Base-by-base conservation (phyloP, 2,329 filamentous ascomycete species). In the Cercospora sojina region DNA sequence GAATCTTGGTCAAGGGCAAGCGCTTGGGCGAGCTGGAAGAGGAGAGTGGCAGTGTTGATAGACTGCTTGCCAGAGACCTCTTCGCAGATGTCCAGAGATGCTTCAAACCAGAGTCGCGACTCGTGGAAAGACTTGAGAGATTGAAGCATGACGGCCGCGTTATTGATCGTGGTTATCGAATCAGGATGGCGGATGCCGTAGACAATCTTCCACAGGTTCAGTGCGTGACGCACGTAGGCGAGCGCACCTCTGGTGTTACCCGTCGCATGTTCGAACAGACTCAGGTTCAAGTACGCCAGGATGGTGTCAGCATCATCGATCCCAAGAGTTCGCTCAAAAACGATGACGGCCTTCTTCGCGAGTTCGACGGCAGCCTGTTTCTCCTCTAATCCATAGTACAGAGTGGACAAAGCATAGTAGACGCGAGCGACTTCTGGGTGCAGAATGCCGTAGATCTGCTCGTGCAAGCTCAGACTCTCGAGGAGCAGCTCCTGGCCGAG, bases 161-260 rank as follows among this genome's bases (percentile, higher is more conserved):
- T 99, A 86, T 98, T 99, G 80, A 98, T 90, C 16, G 95, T 98
- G 8, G 96, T 99, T 80, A 99, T 97, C 8, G 93, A 96, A 81
- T 99, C 95, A 3, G 95, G 95, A 80, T 99, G 95, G 74, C 92
- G 91, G 31, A 90, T 84, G 32, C 95, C 95, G 77, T 97, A 99
- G 74, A 98, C 94, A 74, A 98, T 87, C 83, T 97, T 97, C 94
- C 94, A 98, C 69, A 99, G 84, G 77, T 95, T 90, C 72, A 99
- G 86, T 6, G 95, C 95, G 78, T 99, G 95, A 78, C 91, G 92
- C 71, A 96, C 90, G 77, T 96, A 97, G 12, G 87, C 85, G 64
- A 99, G 83, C n/a, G 94, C 95, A 66, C 87, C 86, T 80, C 90
- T 91, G 76, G 93, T 97, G 78, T 97, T 94, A 70, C 93, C 93